Conservation (phyloP, 2,329 filamentous ascomycete genomes). For the Penicillium italicum region DNA sequence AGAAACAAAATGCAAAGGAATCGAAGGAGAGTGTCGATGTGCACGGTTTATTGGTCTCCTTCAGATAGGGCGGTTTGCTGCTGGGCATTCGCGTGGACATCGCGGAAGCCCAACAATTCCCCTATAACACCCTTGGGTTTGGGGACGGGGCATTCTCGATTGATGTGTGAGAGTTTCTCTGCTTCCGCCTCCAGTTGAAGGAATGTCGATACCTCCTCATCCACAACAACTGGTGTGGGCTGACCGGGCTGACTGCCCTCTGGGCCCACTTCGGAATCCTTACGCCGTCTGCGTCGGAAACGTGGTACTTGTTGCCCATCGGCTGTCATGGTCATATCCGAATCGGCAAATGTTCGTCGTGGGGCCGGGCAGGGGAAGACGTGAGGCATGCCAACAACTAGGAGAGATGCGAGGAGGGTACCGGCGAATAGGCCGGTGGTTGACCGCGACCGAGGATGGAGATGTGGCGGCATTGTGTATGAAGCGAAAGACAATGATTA, state of each 20-base stretch:
- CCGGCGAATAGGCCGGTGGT: constrained; percentile 93
- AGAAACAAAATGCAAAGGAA: constrained; percentile 5
- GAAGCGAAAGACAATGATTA: constrained; percentile 7
- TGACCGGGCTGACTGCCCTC: constrained; percentile 14
- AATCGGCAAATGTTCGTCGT: constrained; percentile 70
- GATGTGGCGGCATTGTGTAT: constrained; percentile 68
- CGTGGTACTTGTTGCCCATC: constrained; percentile 44
- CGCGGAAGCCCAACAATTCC: constrained; percentile 68
- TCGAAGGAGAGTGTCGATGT: background rate
- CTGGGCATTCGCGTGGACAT: constrained; percentile 22
- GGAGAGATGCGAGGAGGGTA: constrained; percentile 84
- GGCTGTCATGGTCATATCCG: constrained; percentile 43
- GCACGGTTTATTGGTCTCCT: constrained; percentile 11
- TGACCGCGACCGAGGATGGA: constrained; percentile 89
- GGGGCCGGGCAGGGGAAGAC: constrained; percentile 86
- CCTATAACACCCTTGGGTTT: constrained; percentile 80
- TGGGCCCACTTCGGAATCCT: constrained; percentile 24
- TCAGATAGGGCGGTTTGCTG: constrained; percentile 15
- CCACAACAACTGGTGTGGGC: constrained; percentile 18
- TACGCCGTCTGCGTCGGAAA: constrained; percentile 37
- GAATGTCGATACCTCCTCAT: constrained; percentile 46
- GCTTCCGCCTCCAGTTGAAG: constrained; percentile 42
- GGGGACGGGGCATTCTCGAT: constrained; percentile 83
- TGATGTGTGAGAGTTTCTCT: constrained; percentile 41
- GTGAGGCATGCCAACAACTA: constrained; percentile 88